Base-by-base conservation (phyloP, 345 rosid species). In the Sisymbrium altissimum region DNA sequence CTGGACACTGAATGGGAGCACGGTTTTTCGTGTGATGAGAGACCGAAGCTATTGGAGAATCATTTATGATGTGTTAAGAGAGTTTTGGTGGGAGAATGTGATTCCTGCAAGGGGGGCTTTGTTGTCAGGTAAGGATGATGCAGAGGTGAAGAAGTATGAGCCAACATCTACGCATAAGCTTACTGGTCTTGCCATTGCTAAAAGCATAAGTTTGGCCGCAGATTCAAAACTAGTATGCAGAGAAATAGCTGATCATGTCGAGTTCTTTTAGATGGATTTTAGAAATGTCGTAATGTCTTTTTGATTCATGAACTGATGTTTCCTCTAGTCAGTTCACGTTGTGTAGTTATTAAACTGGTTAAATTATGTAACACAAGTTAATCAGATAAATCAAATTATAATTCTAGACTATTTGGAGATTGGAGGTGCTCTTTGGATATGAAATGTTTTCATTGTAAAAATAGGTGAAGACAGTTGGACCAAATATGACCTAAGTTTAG, bases 31-130 rank as follows among this genome's bases (percentile, higher is more conserved):
- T 0, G 87, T 94, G 10, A 17, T 33, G 41, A 84, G 97, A 65
- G 92, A 86, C 7, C 86, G 86, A 2, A 57, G 80, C 54, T 92
- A 92, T 61, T 92, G 97, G 97, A 76, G 83, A 23, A 75, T 89
- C 19, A 89, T 94, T 13, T 84, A 83, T 14, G 86, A 70, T 61
- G 86, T 94, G 27, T 80, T 94, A 45, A 74, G 74, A 1, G 97
- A 94, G 73, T 92, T 92, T 64, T 91, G 98, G 98, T 91, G 93
- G 97, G 91, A 78, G 75, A 88, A 88, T 45, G 97, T 90, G 59
- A 27, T 90, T 43, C 99, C 97, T 25, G 96, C 97, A 10, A 84
- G 86, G 74, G 96, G 83, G 66, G 91, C 93, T 25, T 35, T 90
- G 71, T 65, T 80, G 71, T 38, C 75, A 43, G 97, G 91, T 13